Base-by-base conservation (phyloP, 495 filamentous ascomycete species). In the Aspergillus asperescens region DNA sequence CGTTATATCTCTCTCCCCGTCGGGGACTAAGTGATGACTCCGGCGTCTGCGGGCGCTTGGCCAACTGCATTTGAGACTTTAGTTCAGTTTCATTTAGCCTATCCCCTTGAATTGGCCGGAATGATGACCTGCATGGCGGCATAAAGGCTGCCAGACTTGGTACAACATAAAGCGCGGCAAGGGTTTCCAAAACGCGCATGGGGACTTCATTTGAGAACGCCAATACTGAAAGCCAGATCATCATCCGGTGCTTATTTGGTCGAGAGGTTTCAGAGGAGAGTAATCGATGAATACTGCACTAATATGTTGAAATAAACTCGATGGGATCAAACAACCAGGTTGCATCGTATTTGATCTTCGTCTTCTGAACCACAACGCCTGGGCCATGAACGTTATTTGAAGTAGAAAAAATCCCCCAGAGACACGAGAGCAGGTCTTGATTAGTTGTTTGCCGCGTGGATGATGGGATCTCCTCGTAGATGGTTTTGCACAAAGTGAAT, bases 181-280 rank as follows among this genome's bases (percentile, higher is more conserved):
- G 34, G 1, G 66, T 58, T 20, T 73, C 63, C 22, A 78, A 44
- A 5, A 75, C 49, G 8, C 35, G 8, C 54, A 67, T 56, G 9
- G 76, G 46, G 4, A 47, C 43, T 12, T 56, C 50, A 12, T 59
- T 45, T 0, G 59, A 57, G 44, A 57, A 72, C 23, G 72, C 62
- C 45, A 80, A 7, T 0, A 75, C 69, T 22, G 68, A 54, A 7
- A 81, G 62, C 61, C 69, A 72, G 7, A 79, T 68, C 70, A 80
- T 76, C 3, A 77, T 23, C 22, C 60, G 58, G 52, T 66, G 75
- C 49, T 57, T 71, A 48, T 70, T 52, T 7, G 52, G 24, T 9
- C 50, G 38, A 7, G 6, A 35, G 4, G 13, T 19, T 18, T 18
- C 35, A 0, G 50, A 57, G 6, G 52, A 59, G 20, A 77, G 51